phyloP scores from a whole-genome alignment of 768 basidiomycete species.

The Phlebiopsis flavidoalba region DNA sequence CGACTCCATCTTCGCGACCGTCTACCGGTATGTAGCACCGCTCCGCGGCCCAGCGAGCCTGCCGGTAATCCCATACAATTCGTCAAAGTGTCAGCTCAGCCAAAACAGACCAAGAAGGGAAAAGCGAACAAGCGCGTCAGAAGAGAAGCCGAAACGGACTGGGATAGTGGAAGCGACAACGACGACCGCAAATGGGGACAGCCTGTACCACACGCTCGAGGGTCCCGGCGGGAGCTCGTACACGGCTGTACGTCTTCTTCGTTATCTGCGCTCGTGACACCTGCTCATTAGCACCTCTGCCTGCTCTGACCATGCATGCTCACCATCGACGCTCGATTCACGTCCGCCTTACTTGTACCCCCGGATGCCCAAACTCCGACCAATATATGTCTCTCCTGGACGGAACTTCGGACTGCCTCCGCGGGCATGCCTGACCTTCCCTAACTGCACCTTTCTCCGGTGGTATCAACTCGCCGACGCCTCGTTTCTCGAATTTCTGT shows the following conservation, averaged over 20 bases:
- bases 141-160: background rate
- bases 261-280: background rate
- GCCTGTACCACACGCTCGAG: constrained; percentile 10
- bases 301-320: background rate
- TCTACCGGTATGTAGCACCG: background rate
- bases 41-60: background rate
- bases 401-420: constrained; percentile 7
- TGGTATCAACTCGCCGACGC: constrained; percentile 1
- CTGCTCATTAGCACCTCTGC: background rate
- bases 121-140: constrained; percentile 1
- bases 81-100: background rate
- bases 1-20: background rate
- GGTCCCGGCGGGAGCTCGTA: constrained; percentile 5
- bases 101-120: background rate
- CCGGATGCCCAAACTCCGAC: background rate
- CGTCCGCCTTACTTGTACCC: background rate
- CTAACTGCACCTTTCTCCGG: background rate
- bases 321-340: background rate
- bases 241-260: constrained; percentile 12
- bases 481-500: background rate
- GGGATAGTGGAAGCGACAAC: constrained; percentile 9
- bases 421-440: constrained; percentile 1
- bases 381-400: background rate
- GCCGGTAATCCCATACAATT: background rate
- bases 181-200: background rate